phyloP scores from a whole-genome alignment of 2,329 filamentous ascomycete genomes.

The Aspergillus caelatus region DNA sequence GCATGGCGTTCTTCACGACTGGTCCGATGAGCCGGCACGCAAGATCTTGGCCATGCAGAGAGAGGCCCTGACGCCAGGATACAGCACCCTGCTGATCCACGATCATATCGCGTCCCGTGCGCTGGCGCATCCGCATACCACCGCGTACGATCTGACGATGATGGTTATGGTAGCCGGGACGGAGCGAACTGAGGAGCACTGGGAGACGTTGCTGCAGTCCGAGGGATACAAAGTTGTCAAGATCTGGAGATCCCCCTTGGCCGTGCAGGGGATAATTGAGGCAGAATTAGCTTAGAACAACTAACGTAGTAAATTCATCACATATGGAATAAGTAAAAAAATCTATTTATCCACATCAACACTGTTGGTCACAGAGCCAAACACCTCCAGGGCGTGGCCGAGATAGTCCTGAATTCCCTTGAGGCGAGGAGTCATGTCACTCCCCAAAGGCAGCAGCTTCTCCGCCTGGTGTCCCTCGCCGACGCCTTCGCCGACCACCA shows the following conservation, averaged over 20 bases:
- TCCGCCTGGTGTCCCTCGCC: not conserved
- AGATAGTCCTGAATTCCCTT: not conserved
- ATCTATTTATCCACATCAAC: not conserved
- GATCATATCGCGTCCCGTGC: constrained; percentile 9
- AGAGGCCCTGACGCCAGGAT: constrained; percentile 14
- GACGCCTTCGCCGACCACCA: not conserved
- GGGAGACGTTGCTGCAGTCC: not conserved
- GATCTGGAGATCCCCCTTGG: too few relatives aligned
- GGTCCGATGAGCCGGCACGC: constrained; percentile 12
- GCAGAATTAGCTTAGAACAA: too few relatives aligned
- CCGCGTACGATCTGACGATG: constrained; percentile 11
- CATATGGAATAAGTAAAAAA: too few relatives aligned
- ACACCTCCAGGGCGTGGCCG: not conserved
- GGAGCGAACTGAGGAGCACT: not conserved
- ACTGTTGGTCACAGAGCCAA: not conserved
- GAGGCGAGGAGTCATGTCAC: not conserved
- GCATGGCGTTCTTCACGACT: constrained; percentile 11
- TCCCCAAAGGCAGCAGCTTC: not conserved
- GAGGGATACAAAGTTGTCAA: not conserved
- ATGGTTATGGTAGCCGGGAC: not conserved
- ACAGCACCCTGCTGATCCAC: constrained; percentile 13
- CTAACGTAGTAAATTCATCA: too few relatives aligned
- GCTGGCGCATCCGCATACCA: constrained; percentile 1
- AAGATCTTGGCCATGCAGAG: constrained; percentile 8
- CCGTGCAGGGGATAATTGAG: too few relatives aligned